Conservation (phyloP, 2,329 filamentous ascomycete genomes). For the Colletotrichum tabaci region DNA sequence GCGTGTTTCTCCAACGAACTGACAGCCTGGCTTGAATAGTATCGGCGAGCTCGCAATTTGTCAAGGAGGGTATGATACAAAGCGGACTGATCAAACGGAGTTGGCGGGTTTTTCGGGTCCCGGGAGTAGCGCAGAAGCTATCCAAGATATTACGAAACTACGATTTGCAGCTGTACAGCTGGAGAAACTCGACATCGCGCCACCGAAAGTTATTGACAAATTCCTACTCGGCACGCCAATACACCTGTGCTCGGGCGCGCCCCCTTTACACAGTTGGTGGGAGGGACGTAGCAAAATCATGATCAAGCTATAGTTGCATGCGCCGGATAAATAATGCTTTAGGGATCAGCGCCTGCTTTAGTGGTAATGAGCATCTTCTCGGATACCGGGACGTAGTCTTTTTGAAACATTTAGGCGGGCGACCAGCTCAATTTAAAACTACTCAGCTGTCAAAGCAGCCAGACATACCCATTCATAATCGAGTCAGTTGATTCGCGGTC, state of each 20-base stretch:
- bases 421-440: too few species aligned
- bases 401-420: too few species aligned
- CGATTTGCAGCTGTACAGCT: constrained; percentile 1
- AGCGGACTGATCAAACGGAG: constrained; percentile 21
- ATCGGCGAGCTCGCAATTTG: neutral
- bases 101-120: neutral
- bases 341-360: too few species aligned
- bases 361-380: too few species aligned
- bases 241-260: constrained; percentile 29
- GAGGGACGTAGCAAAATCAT: constrained; percentile 13
- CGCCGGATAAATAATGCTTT: too few species aligned
- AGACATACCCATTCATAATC: too few species aligned
- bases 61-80: neutral
- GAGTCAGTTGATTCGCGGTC: too few species aligned
- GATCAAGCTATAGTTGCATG: too few species aligned
- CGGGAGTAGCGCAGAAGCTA: constrained; percentile 2
- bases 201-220: constrained; percentile 23
- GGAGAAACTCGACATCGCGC: constrained; percentile 4
- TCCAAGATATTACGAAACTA: constrained; percentile 17
- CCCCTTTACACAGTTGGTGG: constrained; percentile 30
- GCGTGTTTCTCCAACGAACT: neutral
- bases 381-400: too few species aligned
- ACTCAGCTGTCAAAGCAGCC: too few species aligned
- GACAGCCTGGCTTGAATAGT: neutral
- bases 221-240: constrained; percentile 32